Conservation (phyloP, 257 asterid species). For the Solanum lycopersicoides region DNA sequence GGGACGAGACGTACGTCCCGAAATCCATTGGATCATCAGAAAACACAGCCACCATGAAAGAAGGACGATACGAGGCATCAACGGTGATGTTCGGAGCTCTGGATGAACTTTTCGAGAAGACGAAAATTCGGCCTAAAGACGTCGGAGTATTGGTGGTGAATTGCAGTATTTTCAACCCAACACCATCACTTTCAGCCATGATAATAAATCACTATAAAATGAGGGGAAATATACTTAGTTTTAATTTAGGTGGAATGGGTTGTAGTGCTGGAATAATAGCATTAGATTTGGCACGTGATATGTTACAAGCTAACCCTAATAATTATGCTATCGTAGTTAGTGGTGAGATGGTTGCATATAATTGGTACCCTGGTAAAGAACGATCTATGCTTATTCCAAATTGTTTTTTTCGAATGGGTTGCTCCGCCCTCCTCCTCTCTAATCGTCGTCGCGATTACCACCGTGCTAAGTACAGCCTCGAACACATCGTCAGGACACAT, state of each 20-base stretch:
- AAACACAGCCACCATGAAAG: conserved; percentile 83
- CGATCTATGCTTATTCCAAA: conserved; percentile 86
- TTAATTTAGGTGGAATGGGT: conserved; percentile 94
- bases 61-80: conserved; percentile 85
- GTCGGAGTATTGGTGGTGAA: conserved; percentile 77
- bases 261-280: conserved; percentile 84
- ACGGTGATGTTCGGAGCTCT: conserved; percentile 81
- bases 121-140: conserved; percentile 63
- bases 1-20: conserved; percentile 76
- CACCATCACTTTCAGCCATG: conserved; percentile 99
- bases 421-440: conserved; percentile 85
- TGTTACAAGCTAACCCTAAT: conserved; percentile 79
- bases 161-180: conserved; percentile 94
- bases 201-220: conserved; percentile 84
- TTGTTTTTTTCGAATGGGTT: conserved; percentile 91
- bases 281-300: conserved; percentile 78
- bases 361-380: conserved; percentile 88
- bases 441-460: conserved; percentile 79
- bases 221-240: conserved; percentile 85
- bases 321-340: conserved; percentile 78
- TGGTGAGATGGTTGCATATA: conserved; percentile 86
- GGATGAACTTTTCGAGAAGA: conserved; percentile 74
- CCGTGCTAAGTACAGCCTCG: conserved; percentile 74
- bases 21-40: conserved; percentile 55
- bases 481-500: conserved; percentile 88